A percentile compares a stretch with the other conserved stretches of the same genome.
Evolutionary conservation across 106 monocot species (phyloP).

Genomic region (Dioscorea alata): DNA sequence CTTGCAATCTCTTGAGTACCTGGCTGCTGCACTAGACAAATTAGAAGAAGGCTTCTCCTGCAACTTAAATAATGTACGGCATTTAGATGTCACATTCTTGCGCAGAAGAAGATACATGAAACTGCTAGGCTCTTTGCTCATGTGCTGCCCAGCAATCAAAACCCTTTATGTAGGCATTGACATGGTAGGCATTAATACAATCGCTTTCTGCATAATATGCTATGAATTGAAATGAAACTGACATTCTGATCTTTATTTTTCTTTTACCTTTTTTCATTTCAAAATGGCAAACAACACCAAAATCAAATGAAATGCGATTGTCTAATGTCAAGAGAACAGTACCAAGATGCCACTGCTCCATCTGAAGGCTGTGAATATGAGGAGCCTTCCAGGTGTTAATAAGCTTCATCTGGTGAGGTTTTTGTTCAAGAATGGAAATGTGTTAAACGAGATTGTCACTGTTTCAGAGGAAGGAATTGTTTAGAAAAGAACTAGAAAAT

Average conservation of each 20-base stretch:
- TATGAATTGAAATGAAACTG: background rate
- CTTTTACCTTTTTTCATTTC: background rate
- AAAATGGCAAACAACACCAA: too few relatives aligned
- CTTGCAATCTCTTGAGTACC: background rate
- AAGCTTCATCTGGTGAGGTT: background rate
- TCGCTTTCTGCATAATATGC: too few relatives aligned
- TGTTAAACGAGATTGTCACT: background rate
- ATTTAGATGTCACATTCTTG: background rate
- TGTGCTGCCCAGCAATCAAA: background rate
- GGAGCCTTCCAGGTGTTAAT: background rate
- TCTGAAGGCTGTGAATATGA: background rate
- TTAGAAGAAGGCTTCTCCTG: background rate
- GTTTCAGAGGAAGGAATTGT: background rate
- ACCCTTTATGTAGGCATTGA: background rate
- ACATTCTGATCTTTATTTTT: background rate
- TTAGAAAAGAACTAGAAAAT: background rate
- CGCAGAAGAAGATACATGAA: background rate
- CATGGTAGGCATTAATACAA: too few relatives aligned
- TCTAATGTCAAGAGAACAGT: background rate
- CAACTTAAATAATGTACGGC: background rate
- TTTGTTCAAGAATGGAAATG: background rate
- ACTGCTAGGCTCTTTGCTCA: background rate
- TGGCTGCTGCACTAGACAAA: background rate
- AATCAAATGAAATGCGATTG: too few relatives aligned
- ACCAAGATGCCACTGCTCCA: background rate